These are phyloP conservation scores for Podila epicladia DNA, from an alignment of 192 early-diverging fungal genomes.

Conservation along the genomic window DNA sequence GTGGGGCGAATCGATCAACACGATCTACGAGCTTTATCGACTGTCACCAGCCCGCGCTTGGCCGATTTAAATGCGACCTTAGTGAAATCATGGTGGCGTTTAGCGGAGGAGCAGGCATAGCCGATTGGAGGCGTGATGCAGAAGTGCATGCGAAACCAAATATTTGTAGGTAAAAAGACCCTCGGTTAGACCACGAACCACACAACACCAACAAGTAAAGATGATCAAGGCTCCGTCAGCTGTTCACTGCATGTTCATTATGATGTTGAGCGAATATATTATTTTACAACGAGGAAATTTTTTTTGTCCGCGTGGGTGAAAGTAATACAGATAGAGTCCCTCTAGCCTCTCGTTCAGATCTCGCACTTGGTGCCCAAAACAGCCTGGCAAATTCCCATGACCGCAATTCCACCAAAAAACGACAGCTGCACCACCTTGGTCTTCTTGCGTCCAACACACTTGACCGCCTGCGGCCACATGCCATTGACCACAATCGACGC, in stretches of 20 bases:
- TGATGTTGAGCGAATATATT: neutral
- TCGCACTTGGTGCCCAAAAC: slow-evolving; percentile 46
- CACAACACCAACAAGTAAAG: no score
- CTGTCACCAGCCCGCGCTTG: no score
- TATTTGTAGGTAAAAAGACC: no score
- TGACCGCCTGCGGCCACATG: slow-evolving; percentile 52
- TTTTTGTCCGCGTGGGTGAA: neutral
- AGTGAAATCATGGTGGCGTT: no score
- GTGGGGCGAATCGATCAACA: no score
- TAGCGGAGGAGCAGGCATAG: no score
- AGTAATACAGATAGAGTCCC: neutral
- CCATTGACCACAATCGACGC: slow-evolving; percentile 60
- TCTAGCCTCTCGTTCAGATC: slow-evolving; percentile 8
- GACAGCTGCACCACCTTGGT: slow-evolving; percentile 41
- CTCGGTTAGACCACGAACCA: no score
- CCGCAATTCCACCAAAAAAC: slow-evolving; percentile 44
- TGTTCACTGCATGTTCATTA: neutral
- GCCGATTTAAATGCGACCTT: no score
- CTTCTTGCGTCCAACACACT: slow-evolving; percentile 40
- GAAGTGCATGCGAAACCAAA: no score
- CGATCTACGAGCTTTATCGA: no score
- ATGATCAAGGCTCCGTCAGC: no score
- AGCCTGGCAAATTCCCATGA: slow-evolving; percentile 47
- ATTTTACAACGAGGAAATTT: neutral
- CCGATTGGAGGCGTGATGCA: no score